phyloP scores from a whole-genome alignment of 495 filamentous ascomycete species.

The Trichoderma asperelloides region DNA sequence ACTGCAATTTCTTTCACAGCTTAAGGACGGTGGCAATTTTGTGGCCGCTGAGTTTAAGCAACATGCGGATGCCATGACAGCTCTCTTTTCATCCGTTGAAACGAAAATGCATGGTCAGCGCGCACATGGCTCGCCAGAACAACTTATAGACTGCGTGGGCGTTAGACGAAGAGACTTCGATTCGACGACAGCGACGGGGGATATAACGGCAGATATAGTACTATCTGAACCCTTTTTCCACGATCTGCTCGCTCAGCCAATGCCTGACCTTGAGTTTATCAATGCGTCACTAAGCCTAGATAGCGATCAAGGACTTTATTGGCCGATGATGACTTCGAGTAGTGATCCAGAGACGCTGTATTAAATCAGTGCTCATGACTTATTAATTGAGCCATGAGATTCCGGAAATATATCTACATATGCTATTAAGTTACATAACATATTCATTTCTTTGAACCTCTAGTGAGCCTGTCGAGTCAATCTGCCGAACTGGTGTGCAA shows the following conservation, averaged over 20 bases:
- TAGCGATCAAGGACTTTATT: background rate
- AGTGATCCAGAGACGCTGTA: slow-evolving; percentile 18
- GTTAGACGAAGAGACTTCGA: too few species aligned
- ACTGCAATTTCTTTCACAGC: background rate
- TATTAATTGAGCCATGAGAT: too few species aligned
- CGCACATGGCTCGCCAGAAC: background rate
- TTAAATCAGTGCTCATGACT: too few species aligned
- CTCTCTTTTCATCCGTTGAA: background rate
- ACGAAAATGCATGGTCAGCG: background rate
- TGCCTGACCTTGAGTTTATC: background rate
- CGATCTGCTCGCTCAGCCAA: background rate
- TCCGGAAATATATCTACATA: too few species aligned
- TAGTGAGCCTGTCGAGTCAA: too few species aligned
- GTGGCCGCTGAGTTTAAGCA: background rate
- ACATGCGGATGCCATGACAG: background rate
- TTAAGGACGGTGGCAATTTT: background rate
- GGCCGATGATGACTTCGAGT: background rate
- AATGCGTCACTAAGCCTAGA: background rate
- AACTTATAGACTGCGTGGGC: too few species aligned
- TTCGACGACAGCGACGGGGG: too few species aligned
- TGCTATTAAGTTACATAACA: too few species aligned
- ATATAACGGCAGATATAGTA: background rate
- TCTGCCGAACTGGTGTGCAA: too few species aligned
- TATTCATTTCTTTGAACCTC: too few species aligned
- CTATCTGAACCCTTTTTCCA: background rate